A percentile compares a stretch with the other conserved stretches of the same genome.
phyloP scores from a whole-genome alignment of 1,284 basidiomycete genomes.

The Termitomyces sp. region DNA sequence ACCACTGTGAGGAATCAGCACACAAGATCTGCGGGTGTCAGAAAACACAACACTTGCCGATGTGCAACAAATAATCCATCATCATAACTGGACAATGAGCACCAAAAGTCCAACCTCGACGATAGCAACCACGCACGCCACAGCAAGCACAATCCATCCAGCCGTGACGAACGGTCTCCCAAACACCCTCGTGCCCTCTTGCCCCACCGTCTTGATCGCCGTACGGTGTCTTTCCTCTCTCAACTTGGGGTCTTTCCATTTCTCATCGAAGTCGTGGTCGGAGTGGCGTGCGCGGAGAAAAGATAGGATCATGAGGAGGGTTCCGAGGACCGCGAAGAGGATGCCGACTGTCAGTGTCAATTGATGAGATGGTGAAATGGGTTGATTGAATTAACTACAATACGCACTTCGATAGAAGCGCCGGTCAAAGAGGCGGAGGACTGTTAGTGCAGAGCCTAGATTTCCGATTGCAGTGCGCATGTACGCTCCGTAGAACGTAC shows the following conservation, averaged over 20 bases:
- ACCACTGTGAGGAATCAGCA: not conserved
- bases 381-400: not conserved
- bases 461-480: conserved; percentile 69
- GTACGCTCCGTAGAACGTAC: conserved; percentile 82
- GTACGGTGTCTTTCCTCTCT: conserved; percentile 16
- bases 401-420: conserved; percentile 64
- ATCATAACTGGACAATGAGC: conserved; percentile 43
- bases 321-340: conserved; percentile 62
- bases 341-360: conserved; percentile 53
- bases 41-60: too few species aligned
- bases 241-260: conserved; percentile 28
- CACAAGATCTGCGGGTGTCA: not conserved
- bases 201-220: conserved; percentile 49
- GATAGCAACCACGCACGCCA: conserved; percentile 56
- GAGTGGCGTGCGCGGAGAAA: conserved; percentile 61
- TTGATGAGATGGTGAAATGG: not conserved
- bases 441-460: conserved; percentile 69
- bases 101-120: conserved; percentile 65
- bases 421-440: conserved; percentile 72
- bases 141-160: conserved; percentile 64
- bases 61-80: too few species aligned
- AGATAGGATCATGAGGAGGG: conserved; percentile 54
- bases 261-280: conserved; percentile 70
- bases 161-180: conserved; percentile 79
- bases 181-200: conserved; percentile 55